These are phyloP conservation scores for Bromus sterilis DNA, from an alignment of 176 grass and related monocot species.

Conservation along the genomic window DNA sequence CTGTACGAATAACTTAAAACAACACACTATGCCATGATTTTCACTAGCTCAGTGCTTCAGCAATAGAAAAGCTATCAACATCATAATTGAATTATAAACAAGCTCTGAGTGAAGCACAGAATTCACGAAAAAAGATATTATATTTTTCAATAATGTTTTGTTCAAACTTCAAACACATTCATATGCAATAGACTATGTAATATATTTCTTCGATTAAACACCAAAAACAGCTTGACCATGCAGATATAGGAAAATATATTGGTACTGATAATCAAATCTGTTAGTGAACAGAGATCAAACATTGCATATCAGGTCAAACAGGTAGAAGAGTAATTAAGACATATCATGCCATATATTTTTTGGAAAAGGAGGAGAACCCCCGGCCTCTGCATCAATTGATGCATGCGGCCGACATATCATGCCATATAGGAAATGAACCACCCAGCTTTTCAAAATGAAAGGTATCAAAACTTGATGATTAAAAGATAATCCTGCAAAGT, in stretches of 20 bases:
- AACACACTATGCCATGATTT: background rate
- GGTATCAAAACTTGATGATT: background rate
- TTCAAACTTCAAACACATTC: background rate
- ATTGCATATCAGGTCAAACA: background rate
- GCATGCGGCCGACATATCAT: too few relatives aligned
- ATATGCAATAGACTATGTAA: background rate
- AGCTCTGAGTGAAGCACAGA: background rate
- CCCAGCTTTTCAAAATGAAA: background rate
- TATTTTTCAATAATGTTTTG: background rate
- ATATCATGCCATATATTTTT: constrained; percentile 19
- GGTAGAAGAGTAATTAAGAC: background rate
- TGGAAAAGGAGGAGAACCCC: too few relatives aligned
- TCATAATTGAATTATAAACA: constrained; percentile 3
- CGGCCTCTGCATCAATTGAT: too few relatives aligned
- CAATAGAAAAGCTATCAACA: background rate
- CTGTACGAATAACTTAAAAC: background rate
- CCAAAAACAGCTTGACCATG: background rate
- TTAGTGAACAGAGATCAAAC: background rate
- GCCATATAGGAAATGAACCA: constrained; percentile 11
- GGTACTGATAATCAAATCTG: background rate
- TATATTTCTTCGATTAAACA: background rate
- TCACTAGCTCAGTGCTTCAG: background rate
- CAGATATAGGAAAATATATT: background rate
- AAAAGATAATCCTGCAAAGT: background rate
- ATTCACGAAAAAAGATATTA: background rate